phyloP scores from a whole-genome alignment of 495 filamentous ascomycete species.

The Penicillium bialowiezense region DNA sequence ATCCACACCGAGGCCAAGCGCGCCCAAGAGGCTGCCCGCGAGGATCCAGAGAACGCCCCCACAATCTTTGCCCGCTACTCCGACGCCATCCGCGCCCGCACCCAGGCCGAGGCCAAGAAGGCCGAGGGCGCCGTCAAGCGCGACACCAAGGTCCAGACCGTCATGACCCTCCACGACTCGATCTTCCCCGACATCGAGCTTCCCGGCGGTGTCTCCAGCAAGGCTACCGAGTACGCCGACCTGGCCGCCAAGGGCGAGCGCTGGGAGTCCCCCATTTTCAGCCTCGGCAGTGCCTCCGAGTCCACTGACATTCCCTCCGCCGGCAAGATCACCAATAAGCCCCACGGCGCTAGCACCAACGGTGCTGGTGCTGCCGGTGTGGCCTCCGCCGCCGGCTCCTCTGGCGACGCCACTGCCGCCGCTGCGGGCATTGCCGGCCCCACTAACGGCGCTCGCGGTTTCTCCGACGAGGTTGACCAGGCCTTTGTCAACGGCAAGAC shows the following conservation, averaged over 20 bases:
- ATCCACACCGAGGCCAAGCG: slow-evolving; percentile 81
- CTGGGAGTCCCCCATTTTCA: slow-evolving; percentile 95
- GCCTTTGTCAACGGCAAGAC: slow-evolving; percentile 43
- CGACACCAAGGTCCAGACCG: slow-evolving; percentile 72
- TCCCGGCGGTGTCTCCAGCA: slow-evolving; percentile 86
- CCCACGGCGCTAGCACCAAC: slow-evolving; percentile 38
- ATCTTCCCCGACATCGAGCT: slow-evolving; percentile 87
- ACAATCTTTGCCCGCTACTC: slow-evolving; percentile 88
- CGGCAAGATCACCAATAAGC: slow-evolving; percentile 66
- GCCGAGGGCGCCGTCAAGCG: slow-evolving; percentile 51
- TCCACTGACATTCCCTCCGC: slow-evolving; percentile 66
- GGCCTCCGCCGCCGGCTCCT: slow-evolving; percentile 2
- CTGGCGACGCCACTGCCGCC: slow-evolving; percentile 12
- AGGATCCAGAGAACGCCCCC: slow-evolving; percentile 71
- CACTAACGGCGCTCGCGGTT: slow-evolving; percentile 34
- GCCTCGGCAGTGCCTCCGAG: slow-evolving; percentile 73
- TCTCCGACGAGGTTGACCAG: slow-evolving; percentile 55
- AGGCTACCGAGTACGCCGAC: slow-evolving; percentile 93
- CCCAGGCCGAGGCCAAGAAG: slow-evolving; percentile 72
- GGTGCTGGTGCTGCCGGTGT: slow-evolving; percentile 9
- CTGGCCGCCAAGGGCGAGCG: slow-evolving; percentile 82
- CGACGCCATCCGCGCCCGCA: slow-evolving; percentile 67
- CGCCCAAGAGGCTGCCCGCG: slow-evolving; percentile 60
- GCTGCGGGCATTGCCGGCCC: slow-evolving; percentile 4
- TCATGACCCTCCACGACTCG: slow-evolving; percentile 83